A percentile compares a stretch with the other conserved stretches of the same genome.
Evolutionary conservation across 768 basidiomycete genomes (phyloP).

Genomic region (Leccinellum rugosiceps): DNA sequence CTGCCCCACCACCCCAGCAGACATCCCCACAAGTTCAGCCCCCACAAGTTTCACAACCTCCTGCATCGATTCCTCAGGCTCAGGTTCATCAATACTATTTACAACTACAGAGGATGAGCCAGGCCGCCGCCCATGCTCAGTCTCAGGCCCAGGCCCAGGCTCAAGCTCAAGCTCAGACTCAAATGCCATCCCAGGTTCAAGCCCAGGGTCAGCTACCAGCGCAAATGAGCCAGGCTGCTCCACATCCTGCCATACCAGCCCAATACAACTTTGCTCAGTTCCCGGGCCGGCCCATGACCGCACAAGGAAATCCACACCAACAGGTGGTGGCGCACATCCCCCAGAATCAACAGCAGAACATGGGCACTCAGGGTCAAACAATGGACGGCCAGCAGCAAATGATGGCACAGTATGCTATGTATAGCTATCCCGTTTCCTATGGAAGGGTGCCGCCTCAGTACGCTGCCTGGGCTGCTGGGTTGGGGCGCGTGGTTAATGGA

Average conservation of each 20-base stretch:
- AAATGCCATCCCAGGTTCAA: constrained; percentile 21
- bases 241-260: constrained; percentile 22
- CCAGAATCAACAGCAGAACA: constrained; percentile 29
- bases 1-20: constrained; percentile 19
- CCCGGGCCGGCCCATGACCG: constrained; percentile 25
- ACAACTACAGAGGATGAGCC: constrained; percentile 16
- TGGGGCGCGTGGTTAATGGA: constrained; percentile 24
- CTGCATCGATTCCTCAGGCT: constrained; percentile 16
- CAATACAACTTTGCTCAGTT: constrained; percentile 37
- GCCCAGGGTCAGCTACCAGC: constrained; percentile 23
- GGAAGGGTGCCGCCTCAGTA: constrained; percentile 21
- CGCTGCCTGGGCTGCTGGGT: constrained; percentile 20
- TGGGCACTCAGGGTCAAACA: constrained; percentile 21
- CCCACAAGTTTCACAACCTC: constrained; percentile 23
- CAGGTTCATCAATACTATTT: constrained; percentile 20
- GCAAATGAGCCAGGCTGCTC: constrained; percentile 25
- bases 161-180: constrained; percentile 15
- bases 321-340: constrained; percentile 24
- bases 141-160: not conserved
- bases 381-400: constrained; percentile 29
- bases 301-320: constrained; percentile 26
- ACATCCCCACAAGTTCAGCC: constrained; percentile 24
- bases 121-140: constrained; percentile 13
- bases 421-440: constrained; percentile 23
- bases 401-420: constrained; percentile 30